These are phyloP conservation scores for Calonectria hongkongensis DNA, from an alignment of 2,329 filamentous ascomycete species.

Conservation along the genomic window DNA sequence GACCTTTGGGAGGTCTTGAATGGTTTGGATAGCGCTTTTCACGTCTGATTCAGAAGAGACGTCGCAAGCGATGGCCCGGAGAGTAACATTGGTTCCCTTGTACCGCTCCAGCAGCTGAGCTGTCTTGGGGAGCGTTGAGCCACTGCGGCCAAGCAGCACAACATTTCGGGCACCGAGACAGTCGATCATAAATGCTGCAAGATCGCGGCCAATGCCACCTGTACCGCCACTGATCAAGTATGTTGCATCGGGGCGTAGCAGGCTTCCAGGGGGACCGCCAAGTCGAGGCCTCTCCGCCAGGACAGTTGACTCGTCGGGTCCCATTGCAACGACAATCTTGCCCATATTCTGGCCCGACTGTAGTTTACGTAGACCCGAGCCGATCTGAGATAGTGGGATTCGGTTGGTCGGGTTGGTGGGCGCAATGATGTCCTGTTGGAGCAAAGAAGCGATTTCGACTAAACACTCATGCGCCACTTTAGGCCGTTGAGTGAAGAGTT, in stretches of 20 bases:
- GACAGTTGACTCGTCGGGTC: constrained; percentile 12
- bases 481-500: constrained; percentile 14
- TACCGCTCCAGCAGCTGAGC: constrained; percentile 14
- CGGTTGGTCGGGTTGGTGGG: constrained; percentile 11
- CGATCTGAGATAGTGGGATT: constrained; percentile 10
- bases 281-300: constrained; percentile 20
- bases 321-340: constrained; percentile 20
- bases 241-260: constrained; percentile 22
- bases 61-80: constrained; percentile 14
- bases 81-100: constrained; percentile 5
- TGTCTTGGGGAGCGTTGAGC: constrained; percentile 7
- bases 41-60: constrained; percentile 14
- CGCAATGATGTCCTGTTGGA: constrained; percentile 5
- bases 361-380: constrained; percentile 12
- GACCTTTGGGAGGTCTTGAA: constrained; percentile 14
- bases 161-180: constrained; percentile 64
- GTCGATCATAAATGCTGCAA: constrained; percentile 67
- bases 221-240: constrained; percentile 69
- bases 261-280: constrained; percentile 11
- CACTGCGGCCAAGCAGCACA: constrained; percentile 59
- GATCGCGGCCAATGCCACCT: constrained; percentile 66
- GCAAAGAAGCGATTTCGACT: constrained; percentile 14
- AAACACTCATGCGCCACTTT: constrained; percentile 2
- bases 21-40: constrained; percentile 16
- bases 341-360: constrained; percentile 21